Percentiles rank a stretch among this genome's conserved stretches.
These are phyloP conservation scores for Xylariaceae sp. DNA, from an alignment of 2,329 filamentous ascomycete genomes.

Conservation along the genomic window DNA sequence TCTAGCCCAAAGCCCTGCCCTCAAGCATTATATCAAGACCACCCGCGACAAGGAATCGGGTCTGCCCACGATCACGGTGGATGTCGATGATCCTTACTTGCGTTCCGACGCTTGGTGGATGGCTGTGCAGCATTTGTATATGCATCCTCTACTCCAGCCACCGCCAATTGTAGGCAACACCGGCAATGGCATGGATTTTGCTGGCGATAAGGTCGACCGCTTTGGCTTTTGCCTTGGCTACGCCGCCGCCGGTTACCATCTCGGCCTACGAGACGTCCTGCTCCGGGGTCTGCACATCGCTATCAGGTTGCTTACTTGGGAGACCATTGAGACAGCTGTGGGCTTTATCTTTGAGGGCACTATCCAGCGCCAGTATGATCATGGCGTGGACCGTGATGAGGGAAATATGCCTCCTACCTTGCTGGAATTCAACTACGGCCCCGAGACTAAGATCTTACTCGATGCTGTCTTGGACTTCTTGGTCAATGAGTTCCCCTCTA, in stretches of 20 bases:
- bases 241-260: conserved; percentile 56
- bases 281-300: conserved; percentile 58
- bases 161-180: conserved; percentile 29
- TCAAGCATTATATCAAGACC: conserved; percentile 33
- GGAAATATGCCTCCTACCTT: conserved; percentile 12
- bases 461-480: conserved; percentile 56
- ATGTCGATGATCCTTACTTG: conserved; percentile 50
- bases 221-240: conserved; percentile 60
- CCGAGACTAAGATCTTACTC: conserved; percentile 52
- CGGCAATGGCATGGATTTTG: conserved; percentile 32
- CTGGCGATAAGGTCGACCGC: conserved; percentile 39
- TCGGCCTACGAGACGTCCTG: conserved; percentile 53
- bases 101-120: conserved; percentile 54
- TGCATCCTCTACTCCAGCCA: conserved; percentile 44
- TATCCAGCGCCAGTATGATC: conserved; percentile 27
- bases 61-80: conserved; percentile 41
- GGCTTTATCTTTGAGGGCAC: conserved; percentile 51
- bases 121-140: conserved; percentile 56
- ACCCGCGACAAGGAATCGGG: conserved; percentile 31
- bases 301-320: conserved; percentile 55
- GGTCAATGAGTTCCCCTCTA: conserved; percentile 53
- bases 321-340: conserved; percentile 57
- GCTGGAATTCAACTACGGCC: conserved; percentile 48
- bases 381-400: conserved; percentile 20
- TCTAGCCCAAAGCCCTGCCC: conserved; percentile 48